Evolutionary conservation across 2,329 filamentous ascomycete species (phyloP), one percentile per base, ranked within the genome.

Genomic region (Beauveria rudraprayagi): DNA sequence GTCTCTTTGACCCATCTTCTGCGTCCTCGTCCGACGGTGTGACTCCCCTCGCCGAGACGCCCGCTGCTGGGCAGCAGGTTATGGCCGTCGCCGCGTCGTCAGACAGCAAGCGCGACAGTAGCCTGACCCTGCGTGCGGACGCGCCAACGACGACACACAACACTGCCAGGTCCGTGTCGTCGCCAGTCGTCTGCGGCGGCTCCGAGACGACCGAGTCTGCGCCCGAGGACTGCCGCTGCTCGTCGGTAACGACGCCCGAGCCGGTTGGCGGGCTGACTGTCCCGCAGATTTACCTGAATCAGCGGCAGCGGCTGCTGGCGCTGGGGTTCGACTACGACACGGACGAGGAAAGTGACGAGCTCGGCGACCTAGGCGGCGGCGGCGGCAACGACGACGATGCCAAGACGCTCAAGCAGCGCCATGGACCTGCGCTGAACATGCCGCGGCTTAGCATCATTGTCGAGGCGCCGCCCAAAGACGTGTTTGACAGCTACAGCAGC

Each of bases 1-100:
- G 71, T 0, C 61, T 72, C 17, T 71, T 69, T 26, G 68, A 69
- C 44, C 30, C 34, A 5, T 5, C 34, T 30, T 10, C 34, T 14
- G 6, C 34, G 5, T 37, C 34, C 1, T 34, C 30, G 4, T 37
- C 34, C 30, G 24, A 26, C 14, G 28, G 37, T 2, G 28, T 53
- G 0, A 44, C 44, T 9, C 37, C 44, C 5, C 34, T 37, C 11
- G 34, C 34, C 9, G 60, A 57, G 24, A 24, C 44, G 40, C 37
- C 26, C 2, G 26, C 40, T 1, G 7, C 5, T 2, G 11, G 5
- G 5, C 11, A 59, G 28, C 47, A 52, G 22, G 47, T 52, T 5
- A 7, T n/a, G 24, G 17, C 7, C 10, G 30, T 6, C 30, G 30
- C 30, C 16, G 11, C 26, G 17, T 17, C 9, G 8, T 6, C 19